Conservation (phyloP, 371 early-diverging fungal species). For the Quaeritorhiza haematococci region DNA sequence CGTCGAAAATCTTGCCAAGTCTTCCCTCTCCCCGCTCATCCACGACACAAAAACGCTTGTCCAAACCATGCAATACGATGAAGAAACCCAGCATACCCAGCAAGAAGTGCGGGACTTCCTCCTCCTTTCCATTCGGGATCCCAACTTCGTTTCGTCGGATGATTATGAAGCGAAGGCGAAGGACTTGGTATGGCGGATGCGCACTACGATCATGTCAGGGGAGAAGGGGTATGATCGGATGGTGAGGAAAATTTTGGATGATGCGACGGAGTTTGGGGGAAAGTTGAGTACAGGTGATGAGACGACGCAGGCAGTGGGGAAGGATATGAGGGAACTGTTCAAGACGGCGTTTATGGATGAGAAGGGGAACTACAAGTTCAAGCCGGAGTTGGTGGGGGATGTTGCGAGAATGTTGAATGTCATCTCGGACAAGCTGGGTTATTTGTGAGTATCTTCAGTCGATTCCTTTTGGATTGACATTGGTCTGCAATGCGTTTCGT, state of each 20-base stretch:
- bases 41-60: slow-evolving; percentile 20
- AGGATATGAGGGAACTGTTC: no score
- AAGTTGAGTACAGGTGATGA: no score
- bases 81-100: slow-evolving; percentile 23
- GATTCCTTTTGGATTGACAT: not conserved
- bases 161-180: slow-evolving; percentile 20
- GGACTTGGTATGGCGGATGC: no score
- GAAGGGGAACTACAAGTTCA: slow-evolving; percentile 35
- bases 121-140: slow-evolving; percentile 21
- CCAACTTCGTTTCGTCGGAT: slow-evolving; percentile 21
- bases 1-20: slow-evolving; percentile 39
- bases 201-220: no score
- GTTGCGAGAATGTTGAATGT: slow-evolving; percentile 30
- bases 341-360: slow-evolving; percentile 45
- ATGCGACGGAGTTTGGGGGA: no score
- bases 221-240: no score
- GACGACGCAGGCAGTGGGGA: no score
- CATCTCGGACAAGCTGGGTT: slow-evolving; percentile 34
- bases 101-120: slow-evolving; percentile 25
- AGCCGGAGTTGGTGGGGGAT: slow-evolving; percentile 40
- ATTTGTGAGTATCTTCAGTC: slow-evolving; percentile 29
- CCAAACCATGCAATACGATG: slow-evolving; percentile 18
- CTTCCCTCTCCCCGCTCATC: slow-evolving; percentile 31
- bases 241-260: no score
- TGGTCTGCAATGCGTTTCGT: not conserved